Conservation (phyloP, 805 yeast species). For the Yarrowia sp. region DNA sequence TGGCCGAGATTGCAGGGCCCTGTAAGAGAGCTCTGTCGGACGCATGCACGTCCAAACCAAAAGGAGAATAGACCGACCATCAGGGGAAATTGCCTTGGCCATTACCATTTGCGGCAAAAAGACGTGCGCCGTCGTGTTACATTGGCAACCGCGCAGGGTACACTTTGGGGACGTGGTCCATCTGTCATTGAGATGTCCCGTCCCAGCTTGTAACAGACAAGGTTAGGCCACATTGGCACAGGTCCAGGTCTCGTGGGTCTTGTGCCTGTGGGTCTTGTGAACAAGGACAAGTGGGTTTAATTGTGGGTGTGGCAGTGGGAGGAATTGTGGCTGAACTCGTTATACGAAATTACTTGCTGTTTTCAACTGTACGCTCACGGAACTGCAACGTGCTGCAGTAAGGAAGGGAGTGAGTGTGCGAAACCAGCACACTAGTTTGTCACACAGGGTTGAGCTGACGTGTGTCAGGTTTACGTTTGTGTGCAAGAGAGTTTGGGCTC, state of each 20-base stretch:
- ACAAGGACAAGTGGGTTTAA: too few relatives aligned
- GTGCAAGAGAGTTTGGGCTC: neutral
- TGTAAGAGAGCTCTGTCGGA: conserved; percentile 9
- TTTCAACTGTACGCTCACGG: neutral
- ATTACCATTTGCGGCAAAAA: neutral
- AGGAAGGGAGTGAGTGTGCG: neutral
- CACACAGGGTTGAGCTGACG: conserved; percentile 1
- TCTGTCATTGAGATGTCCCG: conserved; percentile 15
- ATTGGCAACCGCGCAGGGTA: conserved; percentile 11
- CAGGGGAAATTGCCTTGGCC: neutral
- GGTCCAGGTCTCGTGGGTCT: too few relatives aligned
- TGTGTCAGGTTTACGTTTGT: conserved; percentile 14
- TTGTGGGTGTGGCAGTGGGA: neutral
- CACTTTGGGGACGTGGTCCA: conserved; percentile 20
- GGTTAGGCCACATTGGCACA: too few relatives aligned
- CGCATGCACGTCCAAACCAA: conserved; percentile 8
- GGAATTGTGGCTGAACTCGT: neutral
- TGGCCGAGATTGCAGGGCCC: conserved; percentile 19
- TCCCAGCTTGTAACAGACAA: neutral
- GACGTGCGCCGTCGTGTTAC: neutral
- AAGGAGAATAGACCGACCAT: neutral
- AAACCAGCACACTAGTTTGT: neutral
- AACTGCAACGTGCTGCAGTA: neutral
- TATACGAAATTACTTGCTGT: neutral
- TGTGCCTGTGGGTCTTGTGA: neutral